Base-by-base conservation (phyloP, 2,329 filamentous ascomycete genomes). In the Rhynchosporium secalis region DNA sequence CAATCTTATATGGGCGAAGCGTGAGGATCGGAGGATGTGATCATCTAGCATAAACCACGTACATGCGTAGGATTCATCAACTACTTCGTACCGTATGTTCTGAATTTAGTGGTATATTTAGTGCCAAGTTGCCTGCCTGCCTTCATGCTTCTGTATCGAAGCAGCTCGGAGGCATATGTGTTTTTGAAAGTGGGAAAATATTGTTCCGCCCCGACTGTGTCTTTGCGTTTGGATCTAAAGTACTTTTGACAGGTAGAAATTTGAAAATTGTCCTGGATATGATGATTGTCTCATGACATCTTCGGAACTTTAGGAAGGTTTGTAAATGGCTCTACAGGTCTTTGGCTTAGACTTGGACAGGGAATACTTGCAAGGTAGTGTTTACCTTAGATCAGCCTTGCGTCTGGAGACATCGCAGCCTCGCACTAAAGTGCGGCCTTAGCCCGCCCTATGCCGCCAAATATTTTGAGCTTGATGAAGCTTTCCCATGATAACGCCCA, bases 381-480 rank as follows among this genome's bases (percentile, higher is more conserved):
- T n/a, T 26, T 20, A 46, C 4, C 4, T 46, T 36, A 10, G 33
- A 3, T 41, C 49, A 62, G 61, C 62, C 63, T 65, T 41, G 61
- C 56, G 55, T 62, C 62, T 67, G 65, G 65, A 61, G 52, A 56
- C 54, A 60, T 20, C 20, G 20, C 20, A 20, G 63, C 38, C 38
- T 54, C 12, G 29, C 43, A 31, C 47, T 54, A 54, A 20, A 13
- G 13, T 12, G 15, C 1, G 48, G 33, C 9, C 33, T 20, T 10
- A 33, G 51, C n/a, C 58, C 56, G 59, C 59, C 20, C 20, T 20
- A 20, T 38, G 8, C 20, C 5, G 28, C 52, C 28, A 58, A 60
- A 55, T 51, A 51, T 60, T 62, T 58, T 60, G 57, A 51, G 31
- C 47, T 56, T 15, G 38, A 64, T 58, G 52, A 41, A 29, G 26